These are phyloP conservation scores for Fusarium sp. DNA, from an alignment of 2,329 filamentous ascomycete genomes.

Conservation along the genomic window DNA sequence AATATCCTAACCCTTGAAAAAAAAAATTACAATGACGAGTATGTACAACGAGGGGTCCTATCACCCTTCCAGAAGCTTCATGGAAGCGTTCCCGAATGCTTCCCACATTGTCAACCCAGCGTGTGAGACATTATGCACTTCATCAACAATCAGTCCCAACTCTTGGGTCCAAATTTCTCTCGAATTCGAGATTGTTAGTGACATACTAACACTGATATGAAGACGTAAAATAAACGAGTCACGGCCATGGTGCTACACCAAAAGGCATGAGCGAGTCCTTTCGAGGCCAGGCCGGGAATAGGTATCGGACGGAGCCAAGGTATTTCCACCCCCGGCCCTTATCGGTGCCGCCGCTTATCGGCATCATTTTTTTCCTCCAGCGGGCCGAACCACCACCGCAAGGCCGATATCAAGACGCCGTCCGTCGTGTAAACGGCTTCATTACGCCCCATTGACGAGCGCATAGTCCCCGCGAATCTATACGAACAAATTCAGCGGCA, in stretches of 20 bases:
- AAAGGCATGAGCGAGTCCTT: neutral
- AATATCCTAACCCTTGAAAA: too few species aligned
- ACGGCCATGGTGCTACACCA: too few species aligned
- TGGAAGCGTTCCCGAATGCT: slow-evolving; percentile 8
- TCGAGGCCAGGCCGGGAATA: too few species aligned
- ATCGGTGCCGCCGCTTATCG: slow-evolving; percentile 43
- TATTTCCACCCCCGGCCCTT: slow-evolving; percentile 48
- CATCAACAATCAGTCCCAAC: too few species aligned
- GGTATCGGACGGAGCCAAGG: slow-evolving; percentile 26
- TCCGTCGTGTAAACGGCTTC: slow-evolving; percentile 21
- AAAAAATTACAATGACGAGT: neutral
- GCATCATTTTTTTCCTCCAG: slow-evolving; percentile 42
- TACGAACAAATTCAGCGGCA: neutral
- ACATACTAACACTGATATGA: too few species aligned
- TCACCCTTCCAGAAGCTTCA: slow-evolving; percentile 22
- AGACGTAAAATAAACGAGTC: too few species aligned
- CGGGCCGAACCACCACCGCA: slow-evolving; percentile 25
- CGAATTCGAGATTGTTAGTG: too few species aligned
- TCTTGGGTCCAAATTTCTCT: too few species aligned
- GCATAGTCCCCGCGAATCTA: neutral
- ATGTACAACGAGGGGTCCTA: slow-evolving; percentile 11
- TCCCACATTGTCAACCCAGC: neutral
- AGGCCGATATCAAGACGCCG: slow-evolving; percentile 30
- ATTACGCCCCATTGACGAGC: slow-evolving; percentile 11
- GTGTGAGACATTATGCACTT: neutral